These are phyloP conservation scores for Gracilaria vermiculophylla DNA, from an alignment of 23 red algal species.

Conservation along the genomic window DNA sequence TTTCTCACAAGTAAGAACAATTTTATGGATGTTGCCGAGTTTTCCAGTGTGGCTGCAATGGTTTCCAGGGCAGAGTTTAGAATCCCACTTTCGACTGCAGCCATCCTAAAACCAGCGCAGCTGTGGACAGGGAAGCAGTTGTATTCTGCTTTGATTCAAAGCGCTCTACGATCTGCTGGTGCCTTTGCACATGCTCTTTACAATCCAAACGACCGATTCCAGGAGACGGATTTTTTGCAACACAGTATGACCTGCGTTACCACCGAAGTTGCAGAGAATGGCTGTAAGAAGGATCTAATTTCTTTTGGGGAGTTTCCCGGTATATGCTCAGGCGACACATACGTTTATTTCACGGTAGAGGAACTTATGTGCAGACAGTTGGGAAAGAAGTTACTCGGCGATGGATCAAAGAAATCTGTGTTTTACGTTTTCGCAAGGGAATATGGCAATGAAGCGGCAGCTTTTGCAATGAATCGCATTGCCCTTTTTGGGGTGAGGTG, in stretches of 20 bases:
- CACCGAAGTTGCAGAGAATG: slow-evolving; percentile 69
- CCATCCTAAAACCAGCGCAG: slow-evolving; percentile 81
- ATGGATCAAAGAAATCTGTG: slow-evolving; percentile 83
- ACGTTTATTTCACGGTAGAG: slow-evolving; percentile 84
- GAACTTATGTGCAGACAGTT: slow-evolving; percentile 89
- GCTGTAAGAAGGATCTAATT: slow-evolving; percentile 42
- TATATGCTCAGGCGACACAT: slow-evolving; percentile 77
- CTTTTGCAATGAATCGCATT: slow-evolving; percentile 83
- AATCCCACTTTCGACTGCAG: slow-evolving; percentile 76
- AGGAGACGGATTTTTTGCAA: neutral
- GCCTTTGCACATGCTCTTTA: neutral
- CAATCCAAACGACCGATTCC: slow-evolving; percentile 2
- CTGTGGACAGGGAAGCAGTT: slow-evolving; percentile 99
- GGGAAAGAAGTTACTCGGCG: slow-evolving; percentile 84
- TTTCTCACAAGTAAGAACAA: slow-evolving; percentile 75
- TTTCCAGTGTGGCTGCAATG: slow-evolving; percentile 50
- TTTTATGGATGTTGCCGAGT: slow-evolving; percentile 80
- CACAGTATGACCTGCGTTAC: slow-evolving; percentile 35
- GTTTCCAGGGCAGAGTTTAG: slow-evolving; percentile 56
- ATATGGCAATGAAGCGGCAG: slow-evolving; percentile 72
- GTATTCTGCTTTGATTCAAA: slow-evolving; percentile 69
- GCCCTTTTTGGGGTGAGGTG: slow-evolving; percentile 81
- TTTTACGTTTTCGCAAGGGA: slow-evolving; percentile 83
- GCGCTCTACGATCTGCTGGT: slow-evolving; percentile 36
- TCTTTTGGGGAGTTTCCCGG: slow-evolving; percentile 9